These are phyloP conservation scores for Boletus reticulatus DNA, from an alignment of 768 basidiomycete genomes.

Conservation along the genomic window DNA sequence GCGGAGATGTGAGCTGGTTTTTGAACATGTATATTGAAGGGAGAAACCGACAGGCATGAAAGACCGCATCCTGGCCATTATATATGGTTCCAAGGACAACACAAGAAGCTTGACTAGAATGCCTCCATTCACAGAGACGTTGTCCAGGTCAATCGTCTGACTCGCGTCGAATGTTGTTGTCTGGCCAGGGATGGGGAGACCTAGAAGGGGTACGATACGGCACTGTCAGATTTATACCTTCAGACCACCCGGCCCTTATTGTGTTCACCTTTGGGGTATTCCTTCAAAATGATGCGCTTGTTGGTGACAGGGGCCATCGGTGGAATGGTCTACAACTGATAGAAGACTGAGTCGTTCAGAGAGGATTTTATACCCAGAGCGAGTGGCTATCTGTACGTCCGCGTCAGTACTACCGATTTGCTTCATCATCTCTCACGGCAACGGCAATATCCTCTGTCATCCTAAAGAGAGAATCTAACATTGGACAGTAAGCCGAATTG, in stretches of 20 bases:
- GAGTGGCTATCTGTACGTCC: too few relatives aligned
- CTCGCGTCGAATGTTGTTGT: conserved; percentile 45
- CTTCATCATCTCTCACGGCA: too few relatives aligned
- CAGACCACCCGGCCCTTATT: background rate
- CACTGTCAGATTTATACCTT: background rate
- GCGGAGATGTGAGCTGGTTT: background rate
- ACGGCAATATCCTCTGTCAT: too few relatives aligned
- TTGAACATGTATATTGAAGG: conserved; percentile 17
- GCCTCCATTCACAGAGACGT: conserved; percentile 42
- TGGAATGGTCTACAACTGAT: background rate
- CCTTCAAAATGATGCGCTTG: conserved; percentile 35
- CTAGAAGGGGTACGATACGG: background rate
- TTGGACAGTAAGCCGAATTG: too few relatives aligned
- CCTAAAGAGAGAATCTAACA: too few relatives aligned
- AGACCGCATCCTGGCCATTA: conserved; percentile 38
- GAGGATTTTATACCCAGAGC: too few relatives aligned
- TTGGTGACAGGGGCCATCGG: conserved; percentile 25
- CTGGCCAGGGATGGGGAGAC: conserved; percentile 33
- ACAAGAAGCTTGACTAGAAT: conserved; percentile 50
- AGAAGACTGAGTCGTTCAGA: too few relatives aligned
- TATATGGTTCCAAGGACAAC: conserved; percentile 46
- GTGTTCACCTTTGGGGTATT: conserved; percentile 20
- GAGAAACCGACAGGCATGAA: conserved; percentile 33
- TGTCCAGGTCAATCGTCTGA: conserved; percentile 49
- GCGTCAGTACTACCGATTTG: too few relatives aligned